Conservation (phyloP, 345 rosid species). For the Lepidium africanum region DNA sequence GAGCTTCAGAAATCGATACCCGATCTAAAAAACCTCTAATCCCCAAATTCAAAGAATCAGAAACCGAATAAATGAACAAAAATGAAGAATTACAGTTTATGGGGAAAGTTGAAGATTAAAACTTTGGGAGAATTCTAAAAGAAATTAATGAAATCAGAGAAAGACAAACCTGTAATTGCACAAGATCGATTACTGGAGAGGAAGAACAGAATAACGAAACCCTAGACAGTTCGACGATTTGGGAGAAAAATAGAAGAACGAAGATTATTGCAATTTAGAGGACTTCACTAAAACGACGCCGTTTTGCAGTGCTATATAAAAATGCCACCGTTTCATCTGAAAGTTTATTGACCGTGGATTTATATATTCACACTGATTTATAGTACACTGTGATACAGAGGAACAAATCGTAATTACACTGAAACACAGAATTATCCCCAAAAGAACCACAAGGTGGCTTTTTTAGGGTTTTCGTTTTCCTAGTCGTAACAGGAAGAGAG, state of each 20-base stretch:
- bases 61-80: not conserved
- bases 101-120: too few relatives aligned
- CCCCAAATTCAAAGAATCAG: not conserved
- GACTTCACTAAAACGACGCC: not conserved
- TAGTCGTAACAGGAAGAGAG: slow-evolving; percentile 15
- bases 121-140: not conserved
- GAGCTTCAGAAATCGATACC: not conserved
- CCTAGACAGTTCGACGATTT: slow-evolving; percentile 8
- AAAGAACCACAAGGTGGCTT: slow-evolving; percentile 5
- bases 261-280: not conserved
- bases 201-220: not conserved
- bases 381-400: not conserved
- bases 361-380: not conserved
- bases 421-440: slow-evolving; percentile 8
- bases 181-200: not conserved
- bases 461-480: slow-evolving; percentile 29
- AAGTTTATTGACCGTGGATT: not conserved
- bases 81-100: too few relatives aligned
- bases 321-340: not conserved
- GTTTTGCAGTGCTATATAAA: too few relatives aligned
- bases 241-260: not conserved
- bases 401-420: not conserved
- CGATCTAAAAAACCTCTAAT: not conserved
- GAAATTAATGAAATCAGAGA: not conserved
- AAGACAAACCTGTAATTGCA: not conserved